phyloP scores from a whole-genome alignment of 371 early-diverging fungal species.

The Massospora cicadina region DNA sequence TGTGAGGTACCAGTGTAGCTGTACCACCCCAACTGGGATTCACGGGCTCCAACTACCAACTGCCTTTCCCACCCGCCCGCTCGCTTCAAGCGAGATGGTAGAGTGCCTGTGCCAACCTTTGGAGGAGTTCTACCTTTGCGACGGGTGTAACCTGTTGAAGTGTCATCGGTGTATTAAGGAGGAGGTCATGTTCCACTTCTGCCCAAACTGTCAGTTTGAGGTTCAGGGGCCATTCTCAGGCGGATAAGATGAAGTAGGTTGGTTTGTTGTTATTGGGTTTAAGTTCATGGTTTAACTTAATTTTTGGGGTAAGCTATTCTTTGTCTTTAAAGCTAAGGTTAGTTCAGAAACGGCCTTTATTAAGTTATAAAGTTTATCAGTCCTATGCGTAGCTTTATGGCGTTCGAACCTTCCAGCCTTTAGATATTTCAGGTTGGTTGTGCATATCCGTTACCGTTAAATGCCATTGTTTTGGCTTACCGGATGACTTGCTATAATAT shows the following conservation, averaged over 20 bases:
- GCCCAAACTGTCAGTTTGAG: slow-evolving; percentile 9
- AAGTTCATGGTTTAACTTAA: too few species aligned
- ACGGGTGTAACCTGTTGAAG: background rate
- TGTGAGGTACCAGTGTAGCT: slow-evolving; percentile 5
- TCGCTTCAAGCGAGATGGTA: slow-evolving; percentile 5
- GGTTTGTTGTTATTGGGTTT: too few species aligned
- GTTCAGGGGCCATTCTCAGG: slow-evolving; percentile 1
- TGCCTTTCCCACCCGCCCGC: background rate
- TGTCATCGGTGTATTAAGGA: slow-evolving; percentile 5
- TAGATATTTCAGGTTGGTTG: too few species aligned
- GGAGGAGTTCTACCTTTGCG: slow-evolving; percentile 3
- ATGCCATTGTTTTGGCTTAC: too few species aligned
- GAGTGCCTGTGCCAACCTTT: background rate
- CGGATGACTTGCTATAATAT: too few species aligned
- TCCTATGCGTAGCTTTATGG: too few species aligned
- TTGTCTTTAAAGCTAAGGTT: too few species aligned
- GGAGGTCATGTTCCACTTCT: slow-evolving; percentile 2
- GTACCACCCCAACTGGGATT: slow-evolving; percentile 1
- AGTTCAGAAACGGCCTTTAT: too few species aligned
- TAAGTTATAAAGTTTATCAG: too few species aligned
- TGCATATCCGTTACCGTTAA: too few species aligned
- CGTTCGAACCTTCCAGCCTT: too few species aligned
- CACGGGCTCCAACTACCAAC: background rate
- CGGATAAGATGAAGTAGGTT: slow-evolving; percentile 8
- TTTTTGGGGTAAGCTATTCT: too few species aligned